Conservation (phyloP, 2,329 filamentous ascomycete genomes). For the Arthrobotrys megalospora region DNA sequence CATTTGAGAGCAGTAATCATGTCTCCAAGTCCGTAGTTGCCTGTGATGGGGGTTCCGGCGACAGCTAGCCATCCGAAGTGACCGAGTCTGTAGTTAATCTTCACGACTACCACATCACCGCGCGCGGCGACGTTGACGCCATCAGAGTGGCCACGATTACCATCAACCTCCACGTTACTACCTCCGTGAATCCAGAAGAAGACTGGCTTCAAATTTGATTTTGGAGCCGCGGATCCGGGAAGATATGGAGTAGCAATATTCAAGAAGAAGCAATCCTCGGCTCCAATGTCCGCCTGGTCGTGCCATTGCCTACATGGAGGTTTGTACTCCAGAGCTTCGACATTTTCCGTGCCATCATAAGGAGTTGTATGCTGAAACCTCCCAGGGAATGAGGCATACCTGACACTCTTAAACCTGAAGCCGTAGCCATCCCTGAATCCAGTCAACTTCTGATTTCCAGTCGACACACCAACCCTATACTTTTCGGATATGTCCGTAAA, state of each 20-base stretch:
- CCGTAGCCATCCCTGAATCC: slow-evolving; percentile 69
- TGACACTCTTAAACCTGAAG: slow-evolving; percentile 72
- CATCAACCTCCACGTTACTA: slow-evolving; percentile 62
- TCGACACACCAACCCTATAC: slow-evolving; percentile 67
- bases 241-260: slow-evolving; percentile 67
- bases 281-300: slow-evolving; percentile 64
- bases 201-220: slow-evolving; percentile 35
- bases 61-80: slow-evolving; percentile 46
- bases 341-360: slow-evolving; percentile 67
- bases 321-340: slow-evolving; percentile 67
- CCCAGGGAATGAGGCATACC: slow-evolving; percentile 69
- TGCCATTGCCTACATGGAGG: slow-evolving; percentile 67
- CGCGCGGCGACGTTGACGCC: slow-evolving; percentile 32
- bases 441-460: slow-evolving; percentile 67
- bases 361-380: slow-evolving; percentile 69
- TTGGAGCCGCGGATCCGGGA: slow-evolving; percentile 6
- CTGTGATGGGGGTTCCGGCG: slow-evolving; percentile 58
- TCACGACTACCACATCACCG: slow-evolving; percentile 64
- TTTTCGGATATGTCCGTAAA: slow-evolving; percentile 66
- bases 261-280: slow-evolving; percentile 71
- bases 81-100: slow-evolving; percentile 65
- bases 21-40: slow-evolving; percentile 81
- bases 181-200: slow-evolving; percentile 50
- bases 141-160: slow-evolving; percentile 66
- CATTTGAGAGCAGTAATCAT: slow-evolving; percentile 72